Percentiles rank a stretch among this genome's conserved stretches.
phyloP scores from a whole-genome alignment of 1,284 basidiomycete species.

The Marasmius sp. region DNA sequence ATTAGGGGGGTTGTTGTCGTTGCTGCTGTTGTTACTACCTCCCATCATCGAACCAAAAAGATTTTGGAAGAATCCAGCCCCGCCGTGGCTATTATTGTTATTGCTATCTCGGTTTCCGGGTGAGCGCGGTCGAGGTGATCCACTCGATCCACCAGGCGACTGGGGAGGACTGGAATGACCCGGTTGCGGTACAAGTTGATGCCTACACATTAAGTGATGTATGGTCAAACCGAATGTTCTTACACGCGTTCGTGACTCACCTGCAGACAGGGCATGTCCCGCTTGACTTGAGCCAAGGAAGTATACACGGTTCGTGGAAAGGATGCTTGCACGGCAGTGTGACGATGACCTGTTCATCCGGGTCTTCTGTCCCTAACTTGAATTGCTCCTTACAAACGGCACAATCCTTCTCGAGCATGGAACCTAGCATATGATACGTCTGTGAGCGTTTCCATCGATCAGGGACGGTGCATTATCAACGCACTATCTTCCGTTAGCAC shows the following conservation, averaged over 20 bases:
- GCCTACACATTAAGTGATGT: slow-evolving; percentile 28
- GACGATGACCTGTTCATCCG: slow-evolving; percentile 67
- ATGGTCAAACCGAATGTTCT: background rate
- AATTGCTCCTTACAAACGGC: slow-evolving; percentile 83
- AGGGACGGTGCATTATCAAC: slow-evolving; percentile 23
- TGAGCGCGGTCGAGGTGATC: background rate
- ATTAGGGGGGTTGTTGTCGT: background rate
- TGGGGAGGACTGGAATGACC: slow-evolving; percentile 31
- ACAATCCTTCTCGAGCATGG: slow-evolving; percentile 64
- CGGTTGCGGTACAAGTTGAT: slow-evolving; percentile 55
- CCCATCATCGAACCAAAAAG: slow-evolving; percentile 8
- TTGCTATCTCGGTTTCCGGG: background rate
- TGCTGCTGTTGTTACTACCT: background rate
- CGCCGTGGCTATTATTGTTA: background rate
- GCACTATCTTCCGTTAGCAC: slow-evolving; percentile 62
- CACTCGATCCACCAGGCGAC: slow-evolving; percentile 11
- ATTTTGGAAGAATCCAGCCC: slow-evolving; percentile 5
- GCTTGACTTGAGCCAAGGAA: slow-evolving; percentile 81
- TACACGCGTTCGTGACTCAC: slow-evolving; percentile 32
- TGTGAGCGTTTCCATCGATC: background rate
- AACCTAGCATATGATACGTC: slow-evolving; percentile 35
- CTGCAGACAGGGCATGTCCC: slow-evolving; percentile 87
- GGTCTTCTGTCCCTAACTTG: slow-evolving; percentile 61
- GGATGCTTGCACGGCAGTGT: slow-evolving; percentile 79
- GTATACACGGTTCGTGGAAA: slow-evolving; percentile 80